Evolutionary conservation across 257 asterid species (phyloP).

Genomic region (Solanum bukasovii): DNA sequence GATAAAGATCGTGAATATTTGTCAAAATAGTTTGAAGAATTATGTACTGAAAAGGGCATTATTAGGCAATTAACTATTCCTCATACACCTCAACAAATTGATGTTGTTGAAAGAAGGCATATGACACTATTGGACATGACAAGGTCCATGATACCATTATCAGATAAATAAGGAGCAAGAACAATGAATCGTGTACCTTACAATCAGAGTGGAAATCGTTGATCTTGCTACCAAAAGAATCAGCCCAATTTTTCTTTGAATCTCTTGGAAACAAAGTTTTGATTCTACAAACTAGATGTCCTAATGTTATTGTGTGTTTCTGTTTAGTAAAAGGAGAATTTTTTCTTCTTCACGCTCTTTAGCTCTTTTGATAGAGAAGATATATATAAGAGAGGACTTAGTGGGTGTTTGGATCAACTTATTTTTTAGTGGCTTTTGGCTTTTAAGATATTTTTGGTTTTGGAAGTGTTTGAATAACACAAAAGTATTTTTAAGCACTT

Average conservation of each 20-base stretch:
- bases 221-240: neutral
- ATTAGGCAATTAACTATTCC: neutral
- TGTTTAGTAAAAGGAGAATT: neutral
- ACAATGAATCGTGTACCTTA: neutral
- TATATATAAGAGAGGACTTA: neutral
- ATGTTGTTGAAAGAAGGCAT: neutral
- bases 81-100: neutral
- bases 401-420: neutral
- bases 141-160: neutral
- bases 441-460: neutral
- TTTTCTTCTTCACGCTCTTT: neutral
- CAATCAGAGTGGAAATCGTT: neutral
- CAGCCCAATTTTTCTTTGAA: neutral
- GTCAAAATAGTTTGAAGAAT: neutral
- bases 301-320: neutral
- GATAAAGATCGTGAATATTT: neutral
- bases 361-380: neutral
- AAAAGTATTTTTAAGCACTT: neutral
- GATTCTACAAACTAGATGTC: neutral
- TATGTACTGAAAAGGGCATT: neutral
- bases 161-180: neutral
- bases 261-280: neutral
- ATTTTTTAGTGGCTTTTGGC: neutral
- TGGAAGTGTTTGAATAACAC: neutral
- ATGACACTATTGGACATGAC: neutral